Evolutionary conservation across 2,329 filamentous ascomycete species (phyloP).

Genomic region (Zymoseptoria passerinii): DNA sequence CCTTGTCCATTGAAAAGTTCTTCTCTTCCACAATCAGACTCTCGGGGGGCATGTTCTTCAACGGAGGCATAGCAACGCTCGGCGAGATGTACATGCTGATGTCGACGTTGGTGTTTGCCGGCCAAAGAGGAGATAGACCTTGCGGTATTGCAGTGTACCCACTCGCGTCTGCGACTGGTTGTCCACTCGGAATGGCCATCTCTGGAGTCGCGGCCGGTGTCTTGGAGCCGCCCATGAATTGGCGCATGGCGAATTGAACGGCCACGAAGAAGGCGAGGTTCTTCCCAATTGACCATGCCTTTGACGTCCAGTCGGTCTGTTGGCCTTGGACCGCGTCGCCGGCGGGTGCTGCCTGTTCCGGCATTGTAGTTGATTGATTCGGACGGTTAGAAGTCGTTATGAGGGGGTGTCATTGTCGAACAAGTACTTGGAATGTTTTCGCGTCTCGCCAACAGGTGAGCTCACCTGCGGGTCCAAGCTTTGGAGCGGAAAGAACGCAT

Average conservation of each 20-base stretch:
- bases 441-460: neutral
- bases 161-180: slow-evolving; percentile 32
- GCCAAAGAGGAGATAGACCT: slow-evolving; percentile 80
- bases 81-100: slow-evolving; percentile 77
- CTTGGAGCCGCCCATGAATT: slow-evolving; percentile 40
- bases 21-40: slow-evolving; percentile 72
- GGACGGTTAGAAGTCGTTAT: neutral
- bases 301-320: slow-evolving; percentile 19
- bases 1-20: slow-evolving; percentile 48
- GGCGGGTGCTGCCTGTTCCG: slow-evolving; percentile 4
- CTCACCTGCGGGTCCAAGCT: neutral
- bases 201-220: slow-evolving; percentile 11
- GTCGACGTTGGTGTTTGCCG: slow-evolving; percentile 67
- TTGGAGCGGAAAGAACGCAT: neutral
- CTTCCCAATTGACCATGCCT: slow-evolving; percentile 37
- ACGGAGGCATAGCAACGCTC: slow-evolving; percentile 58
- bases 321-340: slow-evolving; percentile 2
- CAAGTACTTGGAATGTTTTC: neutral
- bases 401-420: neutral
- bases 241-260: slow-evolving; percentile 49
- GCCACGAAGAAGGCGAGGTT: slow-evolving; percentile 52
- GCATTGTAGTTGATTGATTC: slow-evolving; percentile 1
- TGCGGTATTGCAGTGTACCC: slow-evolving; percentile 58
- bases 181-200: slow-evolving; percentile 9
- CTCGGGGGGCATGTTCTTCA: slow-evolving; percentile 57